These are phyloP conservation scores for Lentinula detonsa DNA, from an alignment of 768 basidiomycete species.

Conservation along the genomic window DNA sequence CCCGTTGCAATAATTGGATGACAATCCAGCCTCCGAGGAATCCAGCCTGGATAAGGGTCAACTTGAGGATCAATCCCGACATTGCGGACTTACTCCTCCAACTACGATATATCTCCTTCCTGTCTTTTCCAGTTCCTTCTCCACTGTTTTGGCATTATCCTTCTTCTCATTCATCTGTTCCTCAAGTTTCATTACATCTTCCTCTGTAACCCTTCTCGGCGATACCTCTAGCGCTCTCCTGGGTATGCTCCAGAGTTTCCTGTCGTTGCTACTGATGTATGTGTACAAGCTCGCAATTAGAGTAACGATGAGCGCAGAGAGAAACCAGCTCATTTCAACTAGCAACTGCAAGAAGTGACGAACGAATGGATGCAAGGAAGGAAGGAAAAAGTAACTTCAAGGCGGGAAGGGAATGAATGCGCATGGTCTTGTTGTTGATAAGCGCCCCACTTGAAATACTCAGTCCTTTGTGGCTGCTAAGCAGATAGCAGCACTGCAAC, in stretches of 20 bases:
- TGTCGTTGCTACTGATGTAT: constrained; percentile 50
- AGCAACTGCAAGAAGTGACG: not conserved
- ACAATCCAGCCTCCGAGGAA: constrained; percentile 80
- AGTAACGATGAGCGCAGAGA: not conserved
- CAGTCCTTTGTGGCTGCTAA: too few species aligned
- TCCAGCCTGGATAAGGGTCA: constrained; percentile 41
- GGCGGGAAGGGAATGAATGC: too few species aligned
- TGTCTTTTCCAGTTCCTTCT: constrained; percentile 38
- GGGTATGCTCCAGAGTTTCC: constrained; percentile 44
- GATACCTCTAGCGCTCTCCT: constrained; percentile 41
- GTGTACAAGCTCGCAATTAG: constrained; percentile 5
- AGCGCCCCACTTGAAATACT: too few species aligned
- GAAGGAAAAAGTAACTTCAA: not conserved
- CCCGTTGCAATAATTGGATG: constrained; percentile 58
- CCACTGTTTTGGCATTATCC: not conserved
- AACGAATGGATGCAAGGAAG: not conserved
- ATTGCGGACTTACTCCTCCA: constrained; percentile 52
- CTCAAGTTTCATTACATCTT: constrained; percentile 33
- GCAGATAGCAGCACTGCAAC: too few species aligned
- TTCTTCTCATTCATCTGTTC: constrained; percentile 35
- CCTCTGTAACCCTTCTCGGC: constrained; percentile 41
- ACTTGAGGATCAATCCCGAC: not conserved
- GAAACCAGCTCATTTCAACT: not conserved
- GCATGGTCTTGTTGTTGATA: too few species aligned
- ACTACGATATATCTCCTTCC: constrained; percentile 72